Evolutionary conservation across 2,329 filamentous ascomycete species (phyloP).

Genomic region (Parastagonospora avenae): DNA sequence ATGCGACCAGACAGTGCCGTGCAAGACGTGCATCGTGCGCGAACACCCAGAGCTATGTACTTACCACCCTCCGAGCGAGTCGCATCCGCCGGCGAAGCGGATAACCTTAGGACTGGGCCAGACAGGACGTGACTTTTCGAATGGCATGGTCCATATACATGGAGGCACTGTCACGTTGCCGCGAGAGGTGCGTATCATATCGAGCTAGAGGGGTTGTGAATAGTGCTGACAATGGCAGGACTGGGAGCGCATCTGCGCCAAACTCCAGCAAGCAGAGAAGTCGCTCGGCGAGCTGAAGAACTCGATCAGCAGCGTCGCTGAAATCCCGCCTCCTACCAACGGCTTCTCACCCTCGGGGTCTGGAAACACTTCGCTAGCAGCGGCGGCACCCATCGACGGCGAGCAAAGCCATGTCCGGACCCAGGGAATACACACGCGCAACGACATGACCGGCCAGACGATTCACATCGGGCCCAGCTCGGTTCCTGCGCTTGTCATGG

Average conservation of each 20-base stretch:
- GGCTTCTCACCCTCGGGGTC: constrained; percentile 40
- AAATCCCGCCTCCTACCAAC: constrained; percentile 40
- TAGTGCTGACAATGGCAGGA: constrained; percentile 41
- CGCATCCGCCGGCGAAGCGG: constrained; percentile 48
- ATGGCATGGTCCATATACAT: constrained; percentile 46
- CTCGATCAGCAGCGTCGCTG: constrained; percentile 45
- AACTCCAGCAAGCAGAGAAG: constrained; percentile 55
- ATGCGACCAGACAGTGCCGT: constrained; percentile 55
- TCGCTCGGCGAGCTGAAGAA: constrained; percentile 52
- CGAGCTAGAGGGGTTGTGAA: background rate
- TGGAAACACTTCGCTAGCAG: constrained; percentile 40
- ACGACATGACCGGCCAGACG: constrained; percentile 64
- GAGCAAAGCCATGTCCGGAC: constrained; percentile 50
- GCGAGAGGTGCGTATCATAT: constrained; percentile 36
- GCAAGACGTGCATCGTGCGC: constrained; percentile 57
- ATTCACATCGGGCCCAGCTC: constrained; percentile 67
- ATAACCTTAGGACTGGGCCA: constrained; percentile 40
- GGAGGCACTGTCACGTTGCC: constrained; percentile 48
- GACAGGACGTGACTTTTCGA: constrained; percentile 45
- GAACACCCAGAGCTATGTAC: constrained; percentile 58
- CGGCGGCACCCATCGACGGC: constrained; percentile 43
- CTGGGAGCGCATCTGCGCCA: constrained; percentile 55
- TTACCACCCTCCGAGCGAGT: constrained; percentile 48
- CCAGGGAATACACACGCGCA: constrained; percentile 65
- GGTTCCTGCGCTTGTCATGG: constrained; percentile 65